Base-by-base conservation (phyloP, 1,284 basidiomycete genomes). In the Ganoderma boninense region DNA sequence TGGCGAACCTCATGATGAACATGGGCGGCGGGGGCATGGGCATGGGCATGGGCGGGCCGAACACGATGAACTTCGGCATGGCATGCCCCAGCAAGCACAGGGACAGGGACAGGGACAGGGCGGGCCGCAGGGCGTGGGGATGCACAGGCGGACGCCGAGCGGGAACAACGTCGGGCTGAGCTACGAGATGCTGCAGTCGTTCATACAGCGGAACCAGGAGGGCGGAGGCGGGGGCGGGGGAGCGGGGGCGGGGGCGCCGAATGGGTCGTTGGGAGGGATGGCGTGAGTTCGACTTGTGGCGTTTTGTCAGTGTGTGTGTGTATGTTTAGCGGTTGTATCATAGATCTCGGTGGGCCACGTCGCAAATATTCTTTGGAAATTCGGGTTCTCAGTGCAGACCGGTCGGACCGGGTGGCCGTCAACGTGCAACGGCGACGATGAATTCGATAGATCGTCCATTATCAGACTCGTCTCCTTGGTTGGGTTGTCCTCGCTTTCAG, bases 101-200 rank as follows among this genome's bases (percentile, higher is more conserved):
- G 61, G 62, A 20, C 56, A 64, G 61, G 62, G 60, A 65, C 23
- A 65, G 60, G 56, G 29, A 14, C 32, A 52, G 16, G 56, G 56
- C 16, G 56, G 56, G 20, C 57, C 20, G 29, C 57, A 18, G 32
- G 57, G 32, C 18, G 32, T 3, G 35, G 71, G 74, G 70, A 74
- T 76, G 76, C 70, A 76, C 46, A 43, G 73, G 62, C 63, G 76
- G 4, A 78, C 76, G 32, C 73, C 76, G 56, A 78, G 78, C 73
- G 78, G 72, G 65, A 82, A 78, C 23, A 64, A 78, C 23, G 63
- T 42, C 49, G 54, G 61, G 43, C 67, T 60, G 79, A 87, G 84
- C 73, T 80, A 79, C 60, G 89, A 90, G 76, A 87, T 90, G 83
- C 66, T 91, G 77, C 89, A 90, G 78, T 89, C 88, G 29, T 90